These are phyloP conservation scores for Dothistroma septosporum DNA, from an alignment of 2,329 filamentous ascomycete species.

Conservation along the genomic window DNA sequence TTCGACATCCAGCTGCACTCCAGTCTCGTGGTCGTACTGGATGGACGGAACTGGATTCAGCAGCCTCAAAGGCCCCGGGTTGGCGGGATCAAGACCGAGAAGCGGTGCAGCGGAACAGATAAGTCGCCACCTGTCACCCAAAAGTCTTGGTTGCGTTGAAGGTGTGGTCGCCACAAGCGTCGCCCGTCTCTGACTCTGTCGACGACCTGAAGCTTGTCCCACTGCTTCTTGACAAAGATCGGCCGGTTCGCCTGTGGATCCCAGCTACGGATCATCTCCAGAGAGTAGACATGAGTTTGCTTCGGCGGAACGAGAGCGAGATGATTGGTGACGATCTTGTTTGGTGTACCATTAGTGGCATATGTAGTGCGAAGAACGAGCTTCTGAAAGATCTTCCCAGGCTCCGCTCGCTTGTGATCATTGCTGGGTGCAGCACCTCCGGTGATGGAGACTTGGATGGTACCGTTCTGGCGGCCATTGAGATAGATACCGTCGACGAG, in stretches of 20 bases:
- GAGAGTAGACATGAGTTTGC: constrained; percentile 9
- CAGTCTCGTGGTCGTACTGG: constrained; percentile 8
- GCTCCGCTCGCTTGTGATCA: neutral
- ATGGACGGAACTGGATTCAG: neutral
- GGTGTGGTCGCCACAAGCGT: neutral
- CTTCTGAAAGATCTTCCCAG: neutral
- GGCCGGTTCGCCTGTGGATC: neutral
- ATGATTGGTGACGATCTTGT: constrained; percentile 11
- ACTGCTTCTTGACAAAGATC: neutral
- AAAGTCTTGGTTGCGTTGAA: neutral
- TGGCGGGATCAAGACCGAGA: neutral
- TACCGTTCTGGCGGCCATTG: neutral
- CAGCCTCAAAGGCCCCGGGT: neutral
- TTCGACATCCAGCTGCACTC: neutral
- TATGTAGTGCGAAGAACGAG: constrained; percentile 4
- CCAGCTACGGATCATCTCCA: neutral
- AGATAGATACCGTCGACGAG: neutral
- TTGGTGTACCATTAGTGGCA: neutral
- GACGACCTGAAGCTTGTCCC: constrained; percentile 1
- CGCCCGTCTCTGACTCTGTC: neutral
- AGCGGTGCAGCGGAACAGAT: constrained; percentile 16
- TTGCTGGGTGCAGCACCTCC: neutral
- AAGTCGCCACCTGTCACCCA: constrained; percentile 18
- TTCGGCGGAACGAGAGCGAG: constrained; percentile 1
- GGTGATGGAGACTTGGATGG: neutral